Evolutionary conservation across 1,284 basidiomycete species (phyloP), one percentile per base, ranked within the genome.

Genomic region (Trametes versicolor): DNA sequence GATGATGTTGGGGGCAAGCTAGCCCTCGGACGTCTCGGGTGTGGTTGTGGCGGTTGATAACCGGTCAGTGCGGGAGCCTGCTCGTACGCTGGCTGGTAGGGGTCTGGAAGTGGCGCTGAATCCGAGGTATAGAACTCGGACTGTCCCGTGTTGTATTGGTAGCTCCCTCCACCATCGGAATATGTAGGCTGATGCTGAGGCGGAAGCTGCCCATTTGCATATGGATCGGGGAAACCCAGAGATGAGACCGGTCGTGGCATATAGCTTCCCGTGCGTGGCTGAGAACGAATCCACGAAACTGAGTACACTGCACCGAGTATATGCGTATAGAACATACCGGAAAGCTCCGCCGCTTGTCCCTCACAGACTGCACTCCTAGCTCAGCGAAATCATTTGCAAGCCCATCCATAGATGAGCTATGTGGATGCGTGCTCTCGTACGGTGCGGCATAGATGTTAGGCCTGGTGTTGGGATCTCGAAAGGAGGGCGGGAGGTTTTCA

Each of bases 371-470:
- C n/a, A 92, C 74, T 17, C 83, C 83, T 65, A 94, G 79, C 68
- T 92, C 89, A 21, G 84, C 84, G 67, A 94, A 90, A 52, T 89
- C 88, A 63, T 83, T 85, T 17, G 84, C 76, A 12, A 92, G 63
- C 50, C 81, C 79, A 67, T 91, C 86, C 29, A 89, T 72, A 13
- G 81, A 76, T 27, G 72, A 73, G 34, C 65, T 68, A 34, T 73
- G 75, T 13, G 74, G 72, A 2, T 73, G 70, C 7, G 71, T 69
- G 13, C 69, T 76, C 50, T 83, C 91, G 71, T 94, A 94, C 0
- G 89, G 85, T 0, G 93, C 86, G 39, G 85, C 85, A 74, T 94
- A 94, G n/a, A 94, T 79, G 71, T 92, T 87, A 2, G 90, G 78
- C 58, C 85, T 75, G 15, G 90, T 88, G 69, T 79, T 86, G 2